These are phyloP conservation scores for Phytomonas sp. DNA, from an alignment of 208 protist genomes.

Conservation along the genomic window DNA sequence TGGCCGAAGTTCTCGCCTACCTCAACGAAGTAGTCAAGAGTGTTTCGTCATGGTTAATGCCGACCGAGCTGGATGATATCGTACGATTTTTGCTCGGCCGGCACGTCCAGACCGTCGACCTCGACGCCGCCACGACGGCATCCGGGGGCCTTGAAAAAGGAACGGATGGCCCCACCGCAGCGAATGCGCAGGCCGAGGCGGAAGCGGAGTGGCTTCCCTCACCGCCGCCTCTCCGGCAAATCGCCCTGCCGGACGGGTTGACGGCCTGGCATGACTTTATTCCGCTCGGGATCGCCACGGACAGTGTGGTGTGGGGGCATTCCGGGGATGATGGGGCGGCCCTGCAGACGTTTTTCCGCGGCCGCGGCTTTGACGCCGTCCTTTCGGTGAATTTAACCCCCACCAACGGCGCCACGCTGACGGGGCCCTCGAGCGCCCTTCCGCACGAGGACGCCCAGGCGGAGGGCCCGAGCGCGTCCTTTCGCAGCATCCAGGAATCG, in stretches of 20 bases:
- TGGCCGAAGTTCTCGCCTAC: conserved; percentile 52
- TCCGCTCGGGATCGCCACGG: conserved; percentile 51
- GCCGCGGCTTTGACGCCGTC: conserved; percentile 34
- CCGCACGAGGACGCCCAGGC: not conserved
- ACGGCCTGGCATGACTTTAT: conserved; percentile 37
- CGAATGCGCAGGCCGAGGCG: not conserved
- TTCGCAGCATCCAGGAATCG: conserved; percentile 6
- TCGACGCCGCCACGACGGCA: not conserved
- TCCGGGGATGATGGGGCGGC: conserved; percentile 26
- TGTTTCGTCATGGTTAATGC: conserved; percentile 49
- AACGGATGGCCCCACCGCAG: not conserved
- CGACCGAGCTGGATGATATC: conserved; percentile 44
- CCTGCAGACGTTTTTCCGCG: conserved; percentile 38
- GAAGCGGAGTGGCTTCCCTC: conserved; percentile 9
- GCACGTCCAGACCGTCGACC: conserved; percentile 11
- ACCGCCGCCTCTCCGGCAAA: conserved; percentile 17
- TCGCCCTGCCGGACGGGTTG: not conserved
- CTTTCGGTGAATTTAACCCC: conserved; percentile 34
- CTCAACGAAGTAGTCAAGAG: conserved; percentile 32
- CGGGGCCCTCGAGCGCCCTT: not conserved
- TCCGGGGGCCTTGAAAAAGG: not conserved
- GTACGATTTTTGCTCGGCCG: conserved; percentile 39
- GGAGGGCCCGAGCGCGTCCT: not conserved
- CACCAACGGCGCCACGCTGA: conserved; percentile 2
- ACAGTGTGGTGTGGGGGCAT: conserved; percentile 29